phyloP scores from a whole-genome alignment of 2,329 filamentous ascomycete species.

The Coniella lustricola region DNA sequence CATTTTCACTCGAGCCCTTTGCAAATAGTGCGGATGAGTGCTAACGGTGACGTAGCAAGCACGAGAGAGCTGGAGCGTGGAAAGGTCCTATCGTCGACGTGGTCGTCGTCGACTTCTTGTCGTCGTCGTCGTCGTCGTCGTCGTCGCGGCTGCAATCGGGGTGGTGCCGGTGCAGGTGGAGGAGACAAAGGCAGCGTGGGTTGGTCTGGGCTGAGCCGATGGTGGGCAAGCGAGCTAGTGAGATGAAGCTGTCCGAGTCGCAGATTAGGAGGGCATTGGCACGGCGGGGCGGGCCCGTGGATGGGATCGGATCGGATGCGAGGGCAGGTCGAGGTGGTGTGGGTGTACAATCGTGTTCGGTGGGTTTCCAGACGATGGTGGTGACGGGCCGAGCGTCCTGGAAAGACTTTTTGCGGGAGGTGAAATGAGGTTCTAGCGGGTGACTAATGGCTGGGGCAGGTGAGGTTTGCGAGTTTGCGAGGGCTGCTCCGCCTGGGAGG shows the following conservation, averaged over 20 bases:
- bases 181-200: too few relatives aligned
- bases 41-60: neutral
- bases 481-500: neutral
- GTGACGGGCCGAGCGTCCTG: neutral
- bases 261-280: conserved; percentile 9
- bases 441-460: conserved; percentile 7
- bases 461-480: conserved; percentile 1
- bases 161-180: too few relatives aligned
- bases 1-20: conserved; percentile 5
- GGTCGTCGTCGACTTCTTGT: too few relatives aligned
- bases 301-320: conserved; percentile 2
- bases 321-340: conserved; percentile 3
- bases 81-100: too few relatives aligned
- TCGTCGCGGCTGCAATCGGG: too few relatives aligned
- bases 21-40: neutral
- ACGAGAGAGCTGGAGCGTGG: too few relatives aligned
- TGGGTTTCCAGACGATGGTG: neutral
- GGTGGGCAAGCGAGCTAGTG: neutral
- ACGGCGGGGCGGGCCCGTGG: conserved; percentile 6
- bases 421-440: conserved; percentile 5
- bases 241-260: conserved; percentile 4
- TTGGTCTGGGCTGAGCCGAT: neutral
- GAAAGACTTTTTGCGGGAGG: conserved; percentile 6
- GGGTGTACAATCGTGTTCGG: neutral
- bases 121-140: too few relatives aligned